Evolutionary conservation across 2,329 filamentous ascomycete genomes (phyloP), one percentile per base, ranked within the genome.

Genomic region (Didymella pomorum): DNA sequence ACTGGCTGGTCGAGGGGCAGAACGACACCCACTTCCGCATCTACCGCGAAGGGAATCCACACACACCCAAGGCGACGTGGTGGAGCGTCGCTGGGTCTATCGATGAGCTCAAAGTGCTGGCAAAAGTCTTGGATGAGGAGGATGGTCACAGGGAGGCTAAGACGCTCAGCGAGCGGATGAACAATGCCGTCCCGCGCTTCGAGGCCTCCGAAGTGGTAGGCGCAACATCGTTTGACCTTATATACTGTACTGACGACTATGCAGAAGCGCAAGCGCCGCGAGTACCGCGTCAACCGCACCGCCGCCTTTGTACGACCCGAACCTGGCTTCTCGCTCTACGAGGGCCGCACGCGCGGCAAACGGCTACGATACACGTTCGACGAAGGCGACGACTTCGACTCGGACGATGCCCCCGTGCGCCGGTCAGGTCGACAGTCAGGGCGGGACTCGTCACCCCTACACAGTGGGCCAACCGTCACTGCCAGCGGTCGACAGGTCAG

Each of bases 311-410:
- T 90, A 65, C 87, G 93, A 5, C 92, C 93, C 6, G 93, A 97
- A 68, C 89, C 90, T 10, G 93, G 93, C 4, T 96, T 94, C 74
- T 97, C 93, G 1, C 82, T 96, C 57, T 99, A 99, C 76, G 95
- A 99, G 80, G 95, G 95, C 48, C 91, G 95, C 52, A 99, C 96
- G 5, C 88, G 95, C 58, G 95, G 95, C 56, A 98, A 99, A 82
- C 90, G 94, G 61, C 90, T 96, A 79, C 96, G 93, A 77, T 99
- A 99, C 73, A 99, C 92, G 0, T 99, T 91, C 73, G 96, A 93
- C 0, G 93, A 97, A 51, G 92, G 96, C 23, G 92, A 96, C 66
- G 92, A 96, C n/a, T 82, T 79, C 50, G 86, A 86, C 71, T 88
- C 88, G 74, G 93, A 81, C 60, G 79, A 80, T 18, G 86, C 88